Percentiles rank a stretch among this genome's conserved stretches.
phyloP scores from a whole-genome alignment of 2,329 filamentous ascomycete genomes.

The Microcera coccophila region DNA sequence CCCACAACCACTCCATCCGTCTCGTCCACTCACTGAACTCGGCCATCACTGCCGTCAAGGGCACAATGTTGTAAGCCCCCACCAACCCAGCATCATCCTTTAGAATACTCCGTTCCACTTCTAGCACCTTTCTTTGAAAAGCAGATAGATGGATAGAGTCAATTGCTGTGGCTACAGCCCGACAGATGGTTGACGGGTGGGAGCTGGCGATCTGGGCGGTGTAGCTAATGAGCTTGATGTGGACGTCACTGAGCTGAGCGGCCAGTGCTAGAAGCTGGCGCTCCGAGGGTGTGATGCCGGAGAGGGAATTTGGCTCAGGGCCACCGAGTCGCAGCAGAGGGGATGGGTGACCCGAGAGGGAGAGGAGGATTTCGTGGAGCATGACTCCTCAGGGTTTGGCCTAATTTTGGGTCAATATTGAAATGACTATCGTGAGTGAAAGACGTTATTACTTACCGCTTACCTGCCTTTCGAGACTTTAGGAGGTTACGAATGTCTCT shows the following conservation, averaged over 20 bases:
- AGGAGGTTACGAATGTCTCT: slow-evolving; percentile 42
- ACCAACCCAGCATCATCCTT: slow-evolving; percentile 73
- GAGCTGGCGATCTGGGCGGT: slow-evolving; percentile 63
- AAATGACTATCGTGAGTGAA: slow-evolving; percentile 6
- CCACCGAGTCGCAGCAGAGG: slow-evolving; percentile 66
- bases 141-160: slow-evolving; percentile 68
- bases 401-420: slow-evolving; percentile 14
- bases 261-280: slow-evolving; percentile 74
- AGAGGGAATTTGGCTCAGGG: slow-evolving; percentile 43
- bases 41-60: slow-evolving; percentile 75
- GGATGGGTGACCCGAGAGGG: slow-evolving; percentile 89
- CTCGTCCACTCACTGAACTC: slow-evolving; percentile 87
- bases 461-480: slow-evolving; percentile 32
- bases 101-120: slow-evolving; percentile 77
- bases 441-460: slow-evolving; percentile 16
- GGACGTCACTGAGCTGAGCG: slow-evolving; percentile 72
- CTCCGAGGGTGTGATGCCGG: slow-evolving; percentile 70
- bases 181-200: slow-evolving; percentile 79
- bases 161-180: slow-evolving; percentile 79
- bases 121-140: slow-evolving; percentile 80
- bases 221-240: slow-evolving; percentile 66
- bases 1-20: slow-evolving; percentile 81
- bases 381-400: slow-evolving; percentile 46
- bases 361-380: slow-evolving; percentile 98
- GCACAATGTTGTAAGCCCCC: slow-evolving; percentile 89